Evolutionary conservation across 2,329 filamentous ascomycete species (phyloP), one percentile per base, ranked within the genome.

Genomic region (Triangularia verruculosa): DNA sequence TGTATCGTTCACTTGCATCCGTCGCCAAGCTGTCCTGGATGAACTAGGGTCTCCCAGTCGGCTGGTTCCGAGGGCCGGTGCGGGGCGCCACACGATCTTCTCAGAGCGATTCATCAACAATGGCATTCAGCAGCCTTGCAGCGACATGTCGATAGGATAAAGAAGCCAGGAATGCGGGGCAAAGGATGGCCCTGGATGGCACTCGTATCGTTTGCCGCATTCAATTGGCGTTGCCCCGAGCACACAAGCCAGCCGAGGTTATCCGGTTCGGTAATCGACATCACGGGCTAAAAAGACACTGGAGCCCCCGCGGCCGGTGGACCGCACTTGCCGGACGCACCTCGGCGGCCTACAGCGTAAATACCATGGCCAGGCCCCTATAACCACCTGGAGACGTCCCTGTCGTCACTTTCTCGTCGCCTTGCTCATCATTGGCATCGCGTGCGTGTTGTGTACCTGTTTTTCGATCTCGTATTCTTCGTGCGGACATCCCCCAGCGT

Each of bases 191-290:
- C 59, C 59, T 43, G 39, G 15, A 39, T 43, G 39, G 27, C 25
- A 32, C 24, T 43, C 22, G 22, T 54, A 54, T 54, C 25, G 57
- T 61, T 52, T 61, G 20, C 59, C 59, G 59, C 30, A 51, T 59
- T 39, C 34, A 43, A 59, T 59, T 51, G 34, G 57, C 64, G 52
- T 61, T 64, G 25, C 57, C 66, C 64, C 62, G 52, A 32, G 53
- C 59, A 30, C 39, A 47, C 13, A 55, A 27, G 61, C 59, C 60
- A 64, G 64, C 69, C 69, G 69, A 70, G 69, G 69, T 68, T 67
- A 65, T 64, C 68, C 66, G 67, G 68, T 51, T 30, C 39, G 34
- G 34, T 60, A 64, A 70, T 64, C 63, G 64, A 64, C 61, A 66
- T 68, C 68, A 70, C 67, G 64, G 67, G 64, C 65, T 52, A 52